A percentile compares a stretch with the other conserved stretches of the same genome.
Conservation (phyloP, 768 basidiomycete genomes). For the Agrocybe chaxingu region DNA sequence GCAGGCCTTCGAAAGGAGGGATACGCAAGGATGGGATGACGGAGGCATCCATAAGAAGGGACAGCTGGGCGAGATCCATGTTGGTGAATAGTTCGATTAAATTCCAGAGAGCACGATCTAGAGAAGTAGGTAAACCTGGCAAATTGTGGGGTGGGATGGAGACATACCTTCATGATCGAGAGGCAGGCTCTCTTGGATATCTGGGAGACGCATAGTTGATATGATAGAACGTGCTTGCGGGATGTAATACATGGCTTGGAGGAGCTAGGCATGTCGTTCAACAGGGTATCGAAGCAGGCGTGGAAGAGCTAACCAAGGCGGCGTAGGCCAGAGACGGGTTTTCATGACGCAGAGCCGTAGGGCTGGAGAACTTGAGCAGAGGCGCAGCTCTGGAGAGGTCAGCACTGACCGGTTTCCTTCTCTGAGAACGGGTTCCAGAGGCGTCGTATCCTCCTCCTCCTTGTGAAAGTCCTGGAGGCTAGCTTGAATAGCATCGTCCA, state of each 20-base stretch:
- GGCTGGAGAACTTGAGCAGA: constrained; percentile 36
- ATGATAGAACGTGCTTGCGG: constrained; percentile 56
- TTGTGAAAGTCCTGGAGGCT: constrained; percentile 54
- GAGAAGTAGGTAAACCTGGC: not conserved
- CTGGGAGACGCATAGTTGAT: constrained; percentile 27
- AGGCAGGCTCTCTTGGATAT: constrained; percentile 19
- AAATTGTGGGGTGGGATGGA: not conserved
- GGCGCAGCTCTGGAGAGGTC: not conserved
- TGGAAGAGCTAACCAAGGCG: constrained; percentile 42
- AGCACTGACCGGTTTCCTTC: constrained; percentile 57
- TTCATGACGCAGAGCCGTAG: constrained; percentile 65
- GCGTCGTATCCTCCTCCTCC: constrained; percentile 49
- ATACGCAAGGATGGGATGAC: constrained; percentile 46
- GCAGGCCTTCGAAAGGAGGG: constrained; percentile 1
- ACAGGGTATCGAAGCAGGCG: not conserved
- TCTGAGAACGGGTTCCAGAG: constrained; percentile 38
- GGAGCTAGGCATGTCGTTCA: constrained; percentile 24
- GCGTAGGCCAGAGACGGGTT: constrained; percentile 48
- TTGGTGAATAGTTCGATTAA: constrained; percentile 66
- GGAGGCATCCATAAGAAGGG: constrained; percentile 26
- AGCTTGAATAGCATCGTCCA: constrained; percentile 71
- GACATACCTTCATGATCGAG: constrained; percentile 25
- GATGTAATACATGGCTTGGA: constrained; percentile 64
- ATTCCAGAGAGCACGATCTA: constrained; percentile 51
- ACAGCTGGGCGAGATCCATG: constrained; percentile 61